Conservation (phyloP, 2,329 filamentous ascomycete genomes). For the Pseudogymnoascus sp. region DNA sequence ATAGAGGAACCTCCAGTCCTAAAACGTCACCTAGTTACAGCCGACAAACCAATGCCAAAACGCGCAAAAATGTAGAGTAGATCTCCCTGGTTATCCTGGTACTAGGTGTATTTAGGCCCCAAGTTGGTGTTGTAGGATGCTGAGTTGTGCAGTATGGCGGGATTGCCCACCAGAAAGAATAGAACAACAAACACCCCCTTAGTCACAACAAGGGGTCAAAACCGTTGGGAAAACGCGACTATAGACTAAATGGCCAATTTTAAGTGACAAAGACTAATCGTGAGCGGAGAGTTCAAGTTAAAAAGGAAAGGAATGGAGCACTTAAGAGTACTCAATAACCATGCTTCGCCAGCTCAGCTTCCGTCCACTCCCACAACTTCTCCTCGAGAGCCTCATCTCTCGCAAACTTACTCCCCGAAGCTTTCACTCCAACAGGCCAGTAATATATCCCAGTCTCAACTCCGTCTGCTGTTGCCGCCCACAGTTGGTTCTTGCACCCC, state of each 20-base stretch:
- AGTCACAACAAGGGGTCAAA: neutral
- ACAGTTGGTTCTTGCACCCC: conserved; percentile 36
- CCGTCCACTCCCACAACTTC: conserved; percentile 28
- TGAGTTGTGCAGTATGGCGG: neutral
- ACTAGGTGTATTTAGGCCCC: neutral
- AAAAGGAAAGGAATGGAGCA: neutral
- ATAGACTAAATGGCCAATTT: neutral
- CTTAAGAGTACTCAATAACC: neutral
- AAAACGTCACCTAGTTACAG: neutral
- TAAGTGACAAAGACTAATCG: too few species aligned
- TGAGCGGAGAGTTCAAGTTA: neutral
- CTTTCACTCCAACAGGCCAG: conserved; percentile 27
- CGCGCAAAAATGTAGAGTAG: too few species aligned
- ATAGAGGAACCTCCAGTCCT: neutral
- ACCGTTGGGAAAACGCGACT: neutral
- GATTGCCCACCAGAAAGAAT: neutral
- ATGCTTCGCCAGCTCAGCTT: conserved; percentile 19
- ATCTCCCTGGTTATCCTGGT: neutral
- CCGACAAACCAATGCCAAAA: neutral
- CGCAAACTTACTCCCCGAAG: conserved; percentile 13
- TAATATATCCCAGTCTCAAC: conserved; percentile 30
- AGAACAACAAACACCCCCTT: too few species aligned
- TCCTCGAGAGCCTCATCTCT: conserved; percentile 21
- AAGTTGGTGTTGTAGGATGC: neutral
- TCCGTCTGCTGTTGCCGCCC: conserved; percentile 33